Base-by-base conservation (phyloP, 2,329 filamentous ascomycete species). In the Cercospora zeina region DNA sequence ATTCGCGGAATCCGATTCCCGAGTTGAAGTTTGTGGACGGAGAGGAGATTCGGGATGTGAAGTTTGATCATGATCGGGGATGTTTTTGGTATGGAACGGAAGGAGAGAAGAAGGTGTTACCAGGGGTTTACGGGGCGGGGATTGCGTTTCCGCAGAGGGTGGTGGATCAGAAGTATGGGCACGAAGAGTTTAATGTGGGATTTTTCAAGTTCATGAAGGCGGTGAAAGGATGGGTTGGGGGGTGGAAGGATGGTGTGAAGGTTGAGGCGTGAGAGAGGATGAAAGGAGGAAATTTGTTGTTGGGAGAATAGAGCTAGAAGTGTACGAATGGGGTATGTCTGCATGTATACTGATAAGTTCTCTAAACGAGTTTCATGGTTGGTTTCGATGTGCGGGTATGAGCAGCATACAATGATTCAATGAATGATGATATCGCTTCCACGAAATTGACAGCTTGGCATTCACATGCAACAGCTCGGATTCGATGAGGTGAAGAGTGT, bases 151-250 rank as follows among this genome's bases (percentile, higher is more conserved):
- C 86, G 0, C 83, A 87, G 70, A 76, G 79, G 24, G 84, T 87
- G 5, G 79, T 80, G 8, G 86, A 88, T 75, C 84, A 84, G 0
- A 85, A 85, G 0, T 75, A 80, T 42, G 85, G 85, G 0, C 87
- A 87, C 71, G 81, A 84, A 7, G 85, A 87, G 73, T 78, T 81
- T 68, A 83, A 84, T 0, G 86, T 88, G 55, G 86, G 86, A 0
- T 82, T 87, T 70, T 86, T 79, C 70, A 88, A 88, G 74, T 88
- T 88, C 66, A 87, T 87, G 84, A 84, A 80, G 51, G 87, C 82
- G 67, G 72, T 85, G 58, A 83, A 83, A 73, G 79, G 63, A 27
- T 69, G 77, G 63, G 83, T 85, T 13, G 39, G 39, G 3, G 39
- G 39, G 11, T 45, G 39, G 39, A 45, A 45, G 39, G 39, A 45